Evolutionary conservation across 225 moss, liverwort and hornwort genomes (phyloP).

Genomic region (Thuidium tamariscinum): DNA sequence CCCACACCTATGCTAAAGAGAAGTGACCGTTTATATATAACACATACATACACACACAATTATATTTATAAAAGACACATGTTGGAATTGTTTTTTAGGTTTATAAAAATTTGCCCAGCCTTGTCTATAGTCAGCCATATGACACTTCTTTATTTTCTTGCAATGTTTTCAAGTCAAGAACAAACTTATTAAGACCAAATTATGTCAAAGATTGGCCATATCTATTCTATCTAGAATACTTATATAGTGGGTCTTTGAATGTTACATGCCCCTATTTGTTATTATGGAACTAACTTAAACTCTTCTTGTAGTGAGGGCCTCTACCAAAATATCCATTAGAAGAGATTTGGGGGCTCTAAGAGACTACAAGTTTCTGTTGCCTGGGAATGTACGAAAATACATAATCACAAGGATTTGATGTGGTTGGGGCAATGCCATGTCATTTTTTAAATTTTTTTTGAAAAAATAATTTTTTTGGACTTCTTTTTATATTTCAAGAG

Average conservation of each 20-base stretch:
- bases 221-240: rapidly evolving
- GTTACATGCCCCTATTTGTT: rapidly evolving
- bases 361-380: too few species aligned
- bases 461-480: too few species aligned
- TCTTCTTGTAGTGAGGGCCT: neutral
- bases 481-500: too few species aligned
- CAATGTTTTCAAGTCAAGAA: rapidly evolving
- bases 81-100: neutral
- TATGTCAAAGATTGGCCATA: neutral
- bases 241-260: rapidly evolving
- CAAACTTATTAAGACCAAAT: neutral
- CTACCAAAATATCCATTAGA: too few species aligned
- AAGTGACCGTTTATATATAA: neutral
- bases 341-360: too few species aligned
- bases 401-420: too few species aligned
- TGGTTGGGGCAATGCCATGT: too few species aligned
- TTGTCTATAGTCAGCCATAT: rapidly evolving
- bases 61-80: too few species aligned
- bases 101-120: rapidly evolving
- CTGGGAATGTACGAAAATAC: too few species aligned
- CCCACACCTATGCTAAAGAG: rapidly evolving
- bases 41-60: neutral
- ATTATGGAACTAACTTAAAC: neutral
- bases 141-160: rapidly evolving
- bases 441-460: too few species aligned